Percentiles rank a stretch among this genome's conserved stretches.
These are phyloP conservation scores for Hypoxylon rubiginosum DNA, from an alignment of 2,329 filamentous ascomycete species.

Conservation along the genomic window DNA sequence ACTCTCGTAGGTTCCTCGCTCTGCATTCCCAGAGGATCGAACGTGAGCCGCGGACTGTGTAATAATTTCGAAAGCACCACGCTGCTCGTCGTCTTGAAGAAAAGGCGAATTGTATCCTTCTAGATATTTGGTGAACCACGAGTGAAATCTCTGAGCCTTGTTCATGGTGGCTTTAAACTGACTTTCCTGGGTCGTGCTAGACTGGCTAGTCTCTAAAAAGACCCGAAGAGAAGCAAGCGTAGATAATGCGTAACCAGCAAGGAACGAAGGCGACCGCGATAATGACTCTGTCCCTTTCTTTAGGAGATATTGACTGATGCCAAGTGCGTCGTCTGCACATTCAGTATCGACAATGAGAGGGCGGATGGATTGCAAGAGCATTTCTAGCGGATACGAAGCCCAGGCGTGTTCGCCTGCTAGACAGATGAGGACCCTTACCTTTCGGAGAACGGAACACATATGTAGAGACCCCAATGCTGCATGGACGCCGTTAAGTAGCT, in stretches of 20 bases:
- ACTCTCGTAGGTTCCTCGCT: slow-evolving; percentile 80
- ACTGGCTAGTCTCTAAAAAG: slow-evolving; percentile 80
- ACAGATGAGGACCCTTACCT: slow-evolving; percentile 84
- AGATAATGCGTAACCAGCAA: slow-evolving; percentile 84
- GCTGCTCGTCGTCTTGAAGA: slow-evolving; percentile 64
- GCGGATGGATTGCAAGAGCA: slow-evolving; percentile 85
- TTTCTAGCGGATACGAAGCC: slow-evolving; percentile 86
- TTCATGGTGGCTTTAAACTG: slow-evolving; percentile 83
- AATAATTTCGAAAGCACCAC: slow-evolving; percentile 74
- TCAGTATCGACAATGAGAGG: slow-evolving; percentile 85
- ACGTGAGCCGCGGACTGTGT: slow-evolving; percentile 77
- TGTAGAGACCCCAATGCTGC: slow-evolving; percentile 87
- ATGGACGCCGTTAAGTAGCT: slow-evolving; percentile 84
- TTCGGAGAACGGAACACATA: slow-evolving; percentile 87
- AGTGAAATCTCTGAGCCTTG: slow-evolving; percentile 81
- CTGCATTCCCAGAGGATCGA: slow-evolving; percentile 76
- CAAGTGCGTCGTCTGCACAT: slow-evolving; percentile 91
- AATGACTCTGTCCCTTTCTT: slow-evolving; percentile 76
- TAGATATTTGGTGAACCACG: slow-evolving; percentile 82
- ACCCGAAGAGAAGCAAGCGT: slow-evolving; percentile 82
- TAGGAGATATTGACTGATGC: slow-evolving; percentile 87
- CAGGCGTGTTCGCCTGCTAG: slow-evolving; percentile 81
- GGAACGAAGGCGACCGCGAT: slow-evolving; percentile 75
- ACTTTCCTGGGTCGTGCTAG: slow-evolving; percentile 86
- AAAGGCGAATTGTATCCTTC: slow-evolving; percentile 68